Base-by-base conservation (phyloP, 2,329 filamentous ascomycete species). In the Setomelanomma holmii region DNA sequence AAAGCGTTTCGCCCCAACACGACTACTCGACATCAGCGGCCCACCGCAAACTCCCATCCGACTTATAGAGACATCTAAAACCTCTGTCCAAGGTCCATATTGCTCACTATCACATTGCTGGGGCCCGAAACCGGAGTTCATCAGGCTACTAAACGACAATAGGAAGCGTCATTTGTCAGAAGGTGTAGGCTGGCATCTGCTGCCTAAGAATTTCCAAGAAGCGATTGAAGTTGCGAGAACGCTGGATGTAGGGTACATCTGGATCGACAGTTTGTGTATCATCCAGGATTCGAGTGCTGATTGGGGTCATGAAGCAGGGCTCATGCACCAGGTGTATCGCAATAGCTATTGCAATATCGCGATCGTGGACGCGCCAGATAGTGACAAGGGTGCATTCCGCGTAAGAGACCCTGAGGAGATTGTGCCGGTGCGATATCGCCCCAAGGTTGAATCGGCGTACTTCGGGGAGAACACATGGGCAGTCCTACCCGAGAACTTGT, bases 281-380 rank as follows among this genome's bases (percentile, higher is more conserved):
- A 56, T 62, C 36, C 62, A 66, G 35, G 56, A 58, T 1, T 17
- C 21, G 2, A 40, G 36, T 11, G 57, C 58, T 4, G 66, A 69
- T 48, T 71, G 63, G 47, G 24, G 34, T 1, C 17, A 20, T 2
- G 66, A 71, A 40, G 65, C 45, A 7, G 19, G 23, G 4, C 35
- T 44, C 3, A 72, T 72, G 69, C 63, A 69, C 43, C 16, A 56
- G 22, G 63, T 72, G 5, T 73, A 73, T 52, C 48, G 67, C 1
- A 63, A 67, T 24, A 56, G 49, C 12, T 67, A 64, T 17, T 67
- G 66, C 35, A 73, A 72, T 35, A 64, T 73, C 30, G 66, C 67
- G 1, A 52, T 58, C 35, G 64, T 51, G 6, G 68, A 69, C 41
- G 58, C 68, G 0, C 8, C 12, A 1, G 53, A 66, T 34, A 54